Base-by-base conservation (phyloP, 31 red algal species). In the Porphyra umbilicalis region DNA sequence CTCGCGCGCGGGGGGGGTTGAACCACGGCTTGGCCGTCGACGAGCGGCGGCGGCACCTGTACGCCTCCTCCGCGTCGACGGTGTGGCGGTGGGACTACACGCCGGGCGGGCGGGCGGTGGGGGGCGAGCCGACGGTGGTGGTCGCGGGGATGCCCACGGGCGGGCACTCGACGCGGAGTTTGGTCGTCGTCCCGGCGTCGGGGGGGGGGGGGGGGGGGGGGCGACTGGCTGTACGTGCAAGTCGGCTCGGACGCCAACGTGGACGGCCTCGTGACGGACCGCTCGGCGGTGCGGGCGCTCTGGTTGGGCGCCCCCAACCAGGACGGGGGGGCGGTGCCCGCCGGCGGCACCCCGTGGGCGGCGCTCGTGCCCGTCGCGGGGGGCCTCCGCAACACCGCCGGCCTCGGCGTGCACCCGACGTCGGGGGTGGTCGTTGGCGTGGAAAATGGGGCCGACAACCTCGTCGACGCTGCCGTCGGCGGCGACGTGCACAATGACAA, bases 171-270 rank as follows among this genome's bases (percentile, higher is more conserved):
- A 71, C 57, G 57, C 57, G 57, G 57, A 71, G 57, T 29, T 71
- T 71, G 57, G 57, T 71, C 13, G 18, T 71, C 18, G 25, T 71
- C 20, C 0, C 57, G 57, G 11, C 57, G 20, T 0, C 25, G 25
- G 57, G 25, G 57, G 25, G 14, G 57, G 25, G 4, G 25, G 25
- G 57, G 57, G 57, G 57, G 20, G 38, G 38, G 7, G 38, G 38
- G 20, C 25, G 25, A 18, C 20, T 71, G 57, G 57, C 57, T 71
- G 20, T 71, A 71, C 14, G 57, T 71, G 3, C 57, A 71, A n/a
- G 57, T 71, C 57, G 57, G 57, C 57, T 71, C 57, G 57, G 57
- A 71, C 57, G 57, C 57, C 57, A 71, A 71, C 57, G 57, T 71
- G 57, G 57, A 71, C 57, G 57, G 57, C 57, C 11, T 29, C 25